These are phyloP conservation scores for Plantago major DNA, from an alignment of 257 asterid species.

Conservation along the genomic window DNA sequence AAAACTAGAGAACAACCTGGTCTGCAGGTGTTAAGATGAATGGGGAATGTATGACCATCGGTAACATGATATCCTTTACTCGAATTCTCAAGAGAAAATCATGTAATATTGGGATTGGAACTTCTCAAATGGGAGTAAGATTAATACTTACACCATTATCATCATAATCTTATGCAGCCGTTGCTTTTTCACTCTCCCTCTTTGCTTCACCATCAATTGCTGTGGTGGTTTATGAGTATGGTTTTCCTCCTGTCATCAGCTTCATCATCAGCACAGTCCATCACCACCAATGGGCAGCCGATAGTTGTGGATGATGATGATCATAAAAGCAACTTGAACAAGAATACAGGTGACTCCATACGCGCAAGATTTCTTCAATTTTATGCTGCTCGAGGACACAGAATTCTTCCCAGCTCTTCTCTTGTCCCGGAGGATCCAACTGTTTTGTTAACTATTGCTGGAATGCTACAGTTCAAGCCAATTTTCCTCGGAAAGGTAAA, in stretches of 20 bases:
- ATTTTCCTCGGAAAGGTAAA: conserved; percentile 90
- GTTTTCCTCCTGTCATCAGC: conserved; percentile 14
- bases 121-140: too few relatives aligned
- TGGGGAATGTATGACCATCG: too few relatives aligned
- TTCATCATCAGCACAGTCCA: conserved; percentile 77
- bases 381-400: conserved; percentile 79
- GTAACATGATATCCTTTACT: too few relatives aligned
- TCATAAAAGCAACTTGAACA: neutral
- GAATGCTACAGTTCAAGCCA: conserved; percentile 98
- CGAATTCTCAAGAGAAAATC: too few relatives aligned
- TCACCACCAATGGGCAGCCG: conserved; percentile 39
- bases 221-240: conserved; percentile 4
- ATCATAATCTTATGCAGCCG: too few relatives aligned
- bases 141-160: too few relatives aligned
- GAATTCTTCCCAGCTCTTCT: conserved; percentile 87
- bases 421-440: conserved; percentile 98
- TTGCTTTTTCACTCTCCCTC: too few relatives aligned
- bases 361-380: conserved; percentile 76
- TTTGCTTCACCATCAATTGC: conserved; percentile 4
- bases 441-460: conserved; percentile 90
- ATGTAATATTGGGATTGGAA: too few relatives aligned
- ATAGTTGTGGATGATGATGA: conserved; percentile 9
- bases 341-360: conserved; percentile 60
- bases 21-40: too few relatives aligned
- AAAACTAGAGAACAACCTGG: too few relatives aligned